A percentile compares a stretch with the other conserved stretches of the same genome.
Conservation (phyloP, 2,329 filamentous ascomycete species). For the Hypoxylon sp. region DNA sequence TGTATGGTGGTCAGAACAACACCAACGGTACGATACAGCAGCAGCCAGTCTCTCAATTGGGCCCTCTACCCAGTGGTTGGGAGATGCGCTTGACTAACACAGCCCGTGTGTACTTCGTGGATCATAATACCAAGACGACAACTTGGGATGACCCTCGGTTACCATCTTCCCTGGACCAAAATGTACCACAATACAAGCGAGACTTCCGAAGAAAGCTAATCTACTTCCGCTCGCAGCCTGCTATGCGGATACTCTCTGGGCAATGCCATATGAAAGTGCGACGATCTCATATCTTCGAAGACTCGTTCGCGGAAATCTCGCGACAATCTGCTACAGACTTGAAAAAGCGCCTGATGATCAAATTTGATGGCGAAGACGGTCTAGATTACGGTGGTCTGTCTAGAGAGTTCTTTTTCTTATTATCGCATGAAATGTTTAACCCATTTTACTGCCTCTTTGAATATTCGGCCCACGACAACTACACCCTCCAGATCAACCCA, state of each 20-base stretch:
- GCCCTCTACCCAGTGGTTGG: constrained; percentile 96
- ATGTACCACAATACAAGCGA: constrained; percentile 99
- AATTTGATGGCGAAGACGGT: constrained; percentile 98
- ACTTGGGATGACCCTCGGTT: constrained; percentile 98
- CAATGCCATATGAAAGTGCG: constrained; percentile 99
- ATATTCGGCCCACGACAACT: constrained; percentile 99
- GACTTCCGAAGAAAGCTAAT: constrained; percentile 98
- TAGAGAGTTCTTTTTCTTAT: constrained; percentile 98
- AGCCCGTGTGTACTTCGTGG: constrained; percentile 97
- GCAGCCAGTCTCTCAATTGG: constrained; percentile 96
- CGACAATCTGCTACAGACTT: constrained; percentile 94
- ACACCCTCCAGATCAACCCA: constrained; percentile 99
- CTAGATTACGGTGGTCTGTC: constrained; percentile 98
- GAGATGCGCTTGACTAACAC: constrained; percentile 99
- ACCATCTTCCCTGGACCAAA: constrained; percentile 96
- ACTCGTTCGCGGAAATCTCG: constrained; percentile 98
- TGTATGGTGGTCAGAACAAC: constrained; percentile 92
- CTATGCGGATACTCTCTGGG: constrained; percentile 92
- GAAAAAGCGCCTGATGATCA: constrained; percentile 99
- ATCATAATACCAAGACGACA: constrained; percentile 99
- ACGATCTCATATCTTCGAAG: constrained; percentile 97
- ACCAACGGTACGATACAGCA: constrained; percentile 92
- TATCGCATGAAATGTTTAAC: constrained; percentile 99
- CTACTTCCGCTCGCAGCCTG: constrained; percentile 98
- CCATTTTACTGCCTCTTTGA: constrained; percentile 99